Evolutionary conservation across 257 asterid genomes (phyloP).

Genomic region (Buddleja alternifolia): DNA sequence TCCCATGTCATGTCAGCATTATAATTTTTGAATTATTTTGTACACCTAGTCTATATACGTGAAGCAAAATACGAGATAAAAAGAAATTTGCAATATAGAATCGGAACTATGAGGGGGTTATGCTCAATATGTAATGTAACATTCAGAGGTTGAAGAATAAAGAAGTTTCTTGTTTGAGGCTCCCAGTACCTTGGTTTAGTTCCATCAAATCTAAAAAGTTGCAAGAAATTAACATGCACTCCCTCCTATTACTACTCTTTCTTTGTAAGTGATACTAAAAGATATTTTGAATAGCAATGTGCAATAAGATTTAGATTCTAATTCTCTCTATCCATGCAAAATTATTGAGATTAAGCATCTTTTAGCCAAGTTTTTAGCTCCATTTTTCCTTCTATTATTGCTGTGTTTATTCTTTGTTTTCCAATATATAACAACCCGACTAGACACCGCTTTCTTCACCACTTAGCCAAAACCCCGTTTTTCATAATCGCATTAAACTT

Average conservation of each 20-base stretch:
- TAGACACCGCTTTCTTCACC: slow-evolving; percentile 32
- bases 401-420: slow-evolving; percentile 38
- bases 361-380: slow-evolving; percentile 39
- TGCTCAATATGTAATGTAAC: slow-evolving; percentile 6
- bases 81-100: too few relatives aligned
- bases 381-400: slow-evolving; percentile 54
- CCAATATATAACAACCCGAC: slow-evolving; percentile 29
- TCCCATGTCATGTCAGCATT: too few relatives aligned
- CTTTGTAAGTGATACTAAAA: slow-evolving; percentile 21
- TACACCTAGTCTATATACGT: too few relatives aligned
- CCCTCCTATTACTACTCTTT: not conserved
- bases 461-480: slow-evolving; percentile 33
- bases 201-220: too few relatives aligned
- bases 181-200: not conserved
- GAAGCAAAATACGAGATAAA: too few relatives aligned
- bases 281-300: slow-evolving; percentile 26
- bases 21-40: too few relatives aligned
- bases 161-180: not conserved
- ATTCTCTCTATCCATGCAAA: slow-evolving; percentile 61
- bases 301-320: slow-evolving; percentile 50
- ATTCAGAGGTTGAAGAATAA: slow-evolving; percentile 3
- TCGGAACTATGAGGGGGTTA: too few relatives aligned
- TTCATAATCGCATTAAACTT: slow-evolving; percentile 33
- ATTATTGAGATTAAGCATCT: slow-evolving; percentile 71
- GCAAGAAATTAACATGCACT: too few relatives aligned